These are phyloP conservation scores for Nadsonia starkeyi-henricii DNA, from an alignment of 1,139 yeast genomes.

Conservation along the genomic window DNA sequence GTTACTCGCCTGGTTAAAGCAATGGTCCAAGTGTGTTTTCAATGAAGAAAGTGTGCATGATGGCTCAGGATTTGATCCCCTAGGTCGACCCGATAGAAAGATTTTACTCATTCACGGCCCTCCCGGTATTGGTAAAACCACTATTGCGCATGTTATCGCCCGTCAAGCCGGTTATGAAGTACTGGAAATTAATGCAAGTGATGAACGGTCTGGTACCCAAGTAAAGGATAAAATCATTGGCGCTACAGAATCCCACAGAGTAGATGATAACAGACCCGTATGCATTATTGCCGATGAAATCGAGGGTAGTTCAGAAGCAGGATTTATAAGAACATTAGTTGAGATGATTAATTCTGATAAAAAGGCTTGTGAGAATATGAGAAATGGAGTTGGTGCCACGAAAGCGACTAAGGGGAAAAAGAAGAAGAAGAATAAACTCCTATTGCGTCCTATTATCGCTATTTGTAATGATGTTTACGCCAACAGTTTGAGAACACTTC, in stretches of 20 bases:
- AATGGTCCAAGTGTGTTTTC: conserved; percentile 65
- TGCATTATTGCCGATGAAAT: conserved; percentile 81
- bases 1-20: conserved; percentile 64
- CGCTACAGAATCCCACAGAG: conserved; percentile 51
- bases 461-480: conserved; percentile 81
- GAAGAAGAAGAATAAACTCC: conserved; percentile 26
- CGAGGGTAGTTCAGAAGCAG: conserved; percentile 78
- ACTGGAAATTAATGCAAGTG: conserved; percentile 84
- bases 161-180: conserved; percentile 69
- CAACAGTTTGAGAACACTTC: conserved; percentile 54
- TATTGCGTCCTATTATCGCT: conserved; percentile 79
- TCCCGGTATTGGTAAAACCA: conserved; percentile 92
- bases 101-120: conserved; percentile 77
- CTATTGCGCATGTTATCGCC: conserved; percentile 76
- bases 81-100: conserved; percentile 48
- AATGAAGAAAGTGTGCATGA: neutral
- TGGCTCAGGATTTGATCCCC: neutral
- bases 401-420: conserved; percentile 16
- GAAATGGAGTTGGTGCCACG: conserved; percentile 7
- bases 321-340: conserved; percentile 55
- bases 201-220: conserved; percentile 49
- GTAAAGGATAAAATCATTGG: conserved; percentile 52
- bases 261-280: conserved; percentile 45
- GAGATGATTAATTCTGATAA: conserved; percentile 51
- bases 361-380: conserved; percentile 24